phyloP scores from a whole-genome alignment of 257 asterid species.

The Solanum virginianum region DNA sequence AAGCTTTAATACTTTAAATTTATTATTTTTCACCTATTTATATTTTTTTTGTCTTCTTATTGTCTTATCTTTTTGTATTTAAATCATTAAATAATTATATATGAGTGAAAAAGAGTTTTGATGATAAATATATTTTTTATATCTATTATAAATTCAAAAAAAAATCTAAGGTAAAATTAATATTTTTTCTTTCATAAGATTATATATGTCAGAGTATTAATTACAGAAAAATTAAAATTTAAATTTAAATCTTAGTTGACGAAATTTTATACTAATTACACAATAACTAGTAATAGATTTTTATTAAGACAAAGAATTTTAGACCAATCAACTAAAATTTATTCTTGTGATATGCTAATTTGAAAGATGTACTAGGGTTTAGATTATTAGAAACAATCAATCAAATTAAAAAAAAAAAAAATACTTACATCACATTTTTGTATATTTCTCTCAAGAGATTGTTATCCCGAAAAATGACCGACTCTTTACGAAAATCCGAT shows the following conservation, averaged over 20 bases:
- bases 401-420: not conserved
- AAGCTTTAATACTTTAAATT: not conserved
- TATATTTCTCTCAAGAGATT: not conserved
- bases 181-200: not conserved
- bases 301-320: not conserved
- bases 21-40: not conserved
- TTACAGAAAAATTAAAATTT: not conserved
- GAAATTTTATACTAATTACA: not conserved
- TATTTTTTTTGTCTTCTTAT: not conserved
- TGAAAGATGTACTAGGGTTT: not conserved
- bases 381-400: not conserved
- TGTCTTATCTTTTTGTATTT: not conserved
- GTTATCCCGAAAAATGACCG: too few relatives aligned
- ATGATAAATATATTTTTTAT: not conserved
- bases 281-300: not conserved
- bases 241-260: not conserved
- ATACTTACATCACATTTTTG: not conserved
- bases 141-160: not conserved
- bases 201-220: not conserved
- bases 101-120: not conserved
- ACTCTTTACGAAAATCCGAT: too few relatives aligned
- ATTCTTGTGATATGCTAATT: not conserved
- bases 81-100: not conserved
- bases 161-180: not conserved
- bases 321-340: not conserved